These are phyloP conservation scores for Tritrichomonas musculus DNA, from an alignment of 208 protist genomes.

Conservation along the genomic window DNA sequence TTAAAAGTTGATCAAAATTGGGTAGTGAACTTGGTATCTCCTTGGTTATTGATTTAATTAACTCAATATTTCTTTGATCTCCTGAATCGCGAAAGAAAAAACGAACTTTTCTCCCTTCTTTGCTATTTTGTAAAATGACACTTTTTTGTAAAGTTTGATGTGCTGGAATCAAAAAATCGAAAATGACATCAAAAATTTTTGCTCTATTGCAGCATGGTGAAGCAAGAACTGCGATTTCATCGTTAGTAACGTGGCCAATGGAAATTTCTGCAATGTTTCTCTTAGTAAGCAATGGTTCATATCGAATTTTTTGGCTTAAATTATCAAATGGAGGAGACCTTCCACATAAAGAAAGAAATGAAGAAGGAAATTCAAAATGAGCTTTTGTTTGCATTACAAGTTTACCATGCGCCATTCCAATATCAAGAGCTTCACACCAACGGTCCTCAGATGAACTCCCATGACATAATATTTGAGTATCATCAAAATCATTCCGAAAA, in stretches of 20 bases:
- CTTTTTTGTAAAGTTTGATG: not conserved
- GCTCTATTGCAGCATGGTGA: not conserved
- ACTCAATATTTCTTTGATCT: not conserved
- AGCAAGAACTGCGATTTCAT: not conserved
- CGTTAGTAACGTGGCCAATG: not conserved
- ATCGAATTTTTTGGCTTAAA: not conserved
- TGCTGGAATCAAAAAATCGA: not conserved
- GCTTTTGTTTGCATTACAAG: not conserved
- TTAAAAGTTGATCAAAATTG: not conserved
- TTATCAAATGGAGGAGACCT: not conserved
- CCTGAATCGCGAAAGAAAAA: not conserved
- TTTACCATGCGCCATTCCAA: not conserved
- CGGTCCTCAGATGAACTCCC: not conserved
- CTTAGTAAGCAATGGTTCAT: not conserved
- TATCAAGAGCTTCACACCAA: not conserved
- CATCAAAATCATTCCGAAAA: not conserved
- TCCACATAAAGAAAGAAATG: not conserved
- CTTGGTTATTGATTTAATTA: not conserved
- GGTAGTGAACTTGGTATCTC: not conserved
- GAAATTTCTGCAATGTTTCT: not conserved
- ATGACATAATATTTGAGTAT: not conserved
- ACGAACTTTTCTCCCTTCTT: not conserved
- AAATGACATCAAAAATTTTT: not conserved
- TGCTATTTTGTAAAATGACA: not conserved
- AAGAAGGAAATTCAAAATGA: not conserved